Evolutionary conservation across 2,329 filamentous ascomycete genomes (phyloP).

Genomic region (Aureobasidium melanogenum): DNA sequence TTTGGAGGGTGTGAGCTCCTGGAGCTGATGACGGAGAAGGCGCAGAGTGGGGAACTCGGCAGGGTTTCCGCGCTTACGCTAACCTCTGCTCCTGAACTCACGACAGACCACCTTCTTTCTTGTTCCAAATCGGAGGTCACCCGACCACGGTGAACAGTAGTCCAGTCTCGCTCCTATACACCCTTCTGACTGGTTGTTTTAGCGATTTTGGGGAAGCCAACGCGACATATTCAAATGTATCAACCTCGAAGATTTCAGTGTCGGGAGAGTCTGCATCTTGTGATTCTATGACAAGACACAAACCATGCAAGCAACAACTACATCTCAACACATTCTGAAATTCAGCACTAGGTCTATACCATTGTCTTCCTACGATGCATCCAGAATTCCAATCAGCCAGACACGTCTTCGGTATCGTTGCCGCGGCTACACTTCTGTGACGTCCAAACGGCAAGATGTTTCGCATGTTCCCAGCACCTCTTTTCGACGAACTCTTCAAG

Average conservation of each 20-base stretch:
- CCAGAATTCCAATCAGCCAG: neutral
- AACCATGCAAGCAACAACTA: neutral
- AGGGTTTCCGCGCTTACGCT: neutral
- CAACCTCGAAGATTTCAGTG: neutral
- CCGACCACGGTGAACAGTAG: neutral
- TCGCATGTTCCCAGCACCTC: neutral
- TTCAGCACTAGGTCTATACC: neutral
- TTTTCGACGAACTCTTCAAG: neutral
- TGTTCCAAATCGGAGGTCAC: neutral
- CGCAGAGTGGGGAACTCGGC: neutral
- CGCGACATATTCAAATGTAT: neutral
- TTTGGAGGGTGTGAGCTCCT: neutral
- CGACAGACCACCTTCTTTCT: neutral
- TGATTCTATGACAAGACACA: neutral
- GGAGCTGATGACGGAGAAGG: neutral
- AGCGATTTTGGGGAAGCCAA: neutral
- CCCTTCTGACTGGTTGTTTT: neutral
- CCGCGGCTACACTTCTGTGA: neutral
- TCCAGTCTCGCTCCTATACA: neutral
- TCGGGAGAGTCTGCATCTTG: neutral
- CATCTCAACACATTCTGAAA: too few species aligned
- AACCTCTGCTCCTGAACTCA: neutral
- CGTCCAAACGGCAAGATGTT: neutral
- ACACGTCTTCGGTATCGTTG: neutral
- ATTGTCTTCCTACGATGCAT: too few species aligned